These are phyloP conservation scores for Ophiocordyceps camponoti-rufipedis DNA, from an alignment of 2,329 filamentous ascomycete species.

Conservation along the genomic window DNA sequence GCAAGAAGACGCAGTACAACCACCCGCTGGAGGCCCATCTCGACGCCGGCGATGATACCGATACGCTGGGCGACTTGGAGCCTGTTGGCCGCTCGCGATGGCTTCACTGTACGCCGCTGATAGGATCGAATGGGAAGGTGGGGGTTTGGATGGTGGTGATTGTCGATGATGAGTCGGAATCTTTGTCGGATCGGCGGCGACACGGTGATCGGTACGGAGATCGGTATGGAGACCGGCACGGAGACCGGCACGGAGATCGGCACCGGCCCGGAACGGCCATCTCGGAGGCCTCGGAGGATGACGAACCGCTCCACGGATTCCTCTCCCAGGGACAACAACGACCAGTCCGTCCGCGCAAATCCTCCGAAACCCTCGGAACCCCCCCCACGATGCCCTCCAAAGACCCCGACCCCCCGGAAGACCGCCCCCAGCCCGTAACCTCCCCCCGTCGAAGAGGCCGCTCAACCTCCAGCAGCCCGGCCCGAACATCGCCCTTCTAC, in stretches of 20 bases:
- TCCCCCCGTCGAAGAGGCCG: neutral
- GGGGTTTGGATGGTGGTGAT: conserved; percentile 67
- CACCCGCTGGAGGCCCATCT: conserved; percentile 35
- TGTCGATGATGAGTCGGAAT: conserved; percentile 38
- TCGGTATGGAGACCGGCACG: neutral
- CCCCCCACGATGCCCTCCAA: neutral
- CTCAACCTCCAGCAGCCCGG: neutral
- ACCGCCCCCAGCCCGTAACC: neutral
- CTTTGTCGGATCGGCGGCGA: neutral
- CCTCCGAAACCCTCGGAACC: conserved; percentile 6
- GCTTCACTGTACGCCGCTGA: conserved; percentile 59
- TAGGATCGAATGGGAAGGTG: conserved; percentile 45
- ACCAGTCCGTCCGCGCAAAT: conserved; percentile 3
- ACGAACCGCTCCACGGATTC: neutral
- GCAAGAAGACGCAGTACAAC: conserved; percentile 3
- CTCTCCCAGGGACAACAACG: neutral
- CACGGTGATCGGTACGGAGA: no score
- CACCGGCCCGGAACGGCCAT: neutral
- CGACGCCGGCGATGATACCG: conserved; percentile 3
- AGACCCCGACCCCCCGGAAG: neutral
- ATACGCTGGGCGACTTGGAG: conserved; percentile 2
- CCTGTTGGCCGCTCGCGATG: conserved; percentile 43
- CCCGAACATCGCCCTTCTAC: neutral
- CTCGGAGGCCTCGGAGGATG: neutral
- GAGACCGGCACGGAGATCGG: neutral